Base-by-base conservation (phyloP, 352 stramenopile species). In the Phytophthora sp. region DNA sequence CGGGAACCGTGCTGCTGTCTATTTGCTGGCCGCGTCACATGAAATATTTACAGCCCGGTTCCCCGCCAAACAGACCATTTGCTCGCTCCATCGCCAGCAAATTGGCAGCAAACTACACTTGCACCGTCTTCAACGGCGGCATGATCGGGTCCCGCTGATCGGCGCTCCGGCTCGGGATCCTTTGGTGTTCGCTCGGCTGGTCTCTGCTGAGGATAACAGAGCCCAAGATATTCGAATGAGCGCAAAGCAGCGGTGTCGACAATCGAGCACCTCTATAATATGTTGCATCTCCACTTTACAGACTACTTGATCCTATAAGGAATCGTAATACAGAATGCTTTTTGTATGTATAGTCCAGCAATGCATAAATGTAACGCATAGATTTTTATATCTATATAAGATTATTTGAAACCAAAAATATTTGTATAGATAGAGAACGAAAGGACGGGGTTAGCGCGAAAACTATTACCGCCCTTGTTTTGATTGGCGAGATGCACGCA, bases 401-500 rank as follows among this genome's bases (percentile, higher is more conserved):
- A 31, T 18, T 23, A 23, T 42, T 20, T 21, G 30, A 9, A 10
- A 23, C 3, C 13, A 11, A 13, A 21, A 24, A 39, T 9, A 35
- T 35, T 18, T 21, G 45, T 28, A 41, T 48, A 62, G 21, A 62
- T 12, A 39, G 42, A 17, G 5, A 23, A 32, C 5, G 24, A 46
- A 54, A 10, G 17, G 43, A 34, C 27, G 21, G n/a, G n/a, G 12
- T 37, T 9, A 24, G 5, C 12, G 2, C 4, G 0, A 10, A 30
- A 28, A 27, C 18, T 30, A 46, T 46, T 18, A 46, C 39, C 27
- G 18, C 27, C 12, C 11, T 31, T 13, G 5, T 39, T 62, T 54
- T 62, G 42, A 62, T 62, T 62, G 54, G 54, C 24, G 23, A 3
- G 41, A 53, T 27, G 31, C 54, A 62, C 53, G 41, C 54, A 54